Evolutionary conservation across 1,139 yeast genomes (phyloP).

Genomic region (Kluyveromyces marxianus): DNA sequence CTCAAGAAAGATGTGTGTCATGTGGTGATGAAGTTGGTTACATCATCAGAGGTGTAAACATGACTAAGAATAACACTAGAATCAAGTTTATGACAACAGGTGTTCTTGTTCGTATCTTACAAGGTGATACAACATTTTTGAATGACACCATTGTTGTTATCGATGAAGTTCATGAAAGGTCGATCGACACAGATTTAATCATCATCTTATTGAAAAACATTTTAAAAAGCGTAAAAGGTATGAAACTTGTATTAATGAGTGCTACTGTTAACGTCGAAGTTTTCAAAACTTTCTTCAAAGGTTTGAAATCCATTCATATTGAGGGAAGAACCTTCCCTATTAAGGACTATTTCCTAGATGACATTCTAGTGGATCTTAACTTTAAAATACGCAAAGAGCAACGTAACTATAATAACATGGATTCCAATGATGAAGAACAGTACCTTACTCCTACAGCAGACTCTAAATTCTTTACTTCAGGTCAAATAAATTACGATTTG

Average conservation of each 20-base stretch:
- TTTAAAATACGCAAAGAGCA: conserved; percentile 38
- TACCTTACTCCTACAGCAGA: conserved; percentile 50
- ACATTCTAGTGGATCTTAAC: conserved; percentile 47
- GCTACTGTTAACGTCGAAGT: conserved; percentile 81
- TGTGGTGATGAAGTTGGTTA: conserved; percentile 84
- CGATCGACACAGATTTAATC: conserved; percentile 83
- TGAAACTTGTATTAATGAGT: conserved; percentile 81
- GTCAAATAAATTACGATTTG: conserved; percentile 68
- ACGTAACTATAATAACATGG: conserved; percentile 12
- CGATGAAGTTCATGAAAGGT: conserved; percentile 95
- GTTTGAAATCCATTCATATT: conserved; percentile 52
- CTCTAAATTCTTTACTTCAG: conserved; percentile 53
- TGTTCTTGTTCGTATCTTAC: conserved; percentile 79
- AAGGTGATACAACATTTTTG: conserved; percentile 40
- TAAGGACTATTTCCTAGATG: conserved; percentile 62
- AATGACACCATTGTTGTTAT: conserved; percentile 52
- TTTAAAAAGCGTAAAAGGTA: conserved; percentile 36
- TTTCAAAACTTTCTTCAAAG: conserved; percentile 57
- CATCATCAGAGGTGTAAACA: conserved; percentile 83
- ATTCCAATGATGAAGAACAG: conserved; percentile 16
- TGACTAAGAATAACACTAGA: conserved; percentile 53
- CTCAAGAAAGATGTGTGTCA: conserved; percentile 64
- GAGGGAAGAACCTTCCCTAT: conserved; percentile 94
- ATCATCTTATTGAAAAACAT: conserved; percentile 67
- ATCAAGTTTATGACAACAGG: conserved; percentile 88